phyloP scores from a whole-genome alignment of 768 basidiomycete genomes.

The Basidioascus undulatus region DNA sequence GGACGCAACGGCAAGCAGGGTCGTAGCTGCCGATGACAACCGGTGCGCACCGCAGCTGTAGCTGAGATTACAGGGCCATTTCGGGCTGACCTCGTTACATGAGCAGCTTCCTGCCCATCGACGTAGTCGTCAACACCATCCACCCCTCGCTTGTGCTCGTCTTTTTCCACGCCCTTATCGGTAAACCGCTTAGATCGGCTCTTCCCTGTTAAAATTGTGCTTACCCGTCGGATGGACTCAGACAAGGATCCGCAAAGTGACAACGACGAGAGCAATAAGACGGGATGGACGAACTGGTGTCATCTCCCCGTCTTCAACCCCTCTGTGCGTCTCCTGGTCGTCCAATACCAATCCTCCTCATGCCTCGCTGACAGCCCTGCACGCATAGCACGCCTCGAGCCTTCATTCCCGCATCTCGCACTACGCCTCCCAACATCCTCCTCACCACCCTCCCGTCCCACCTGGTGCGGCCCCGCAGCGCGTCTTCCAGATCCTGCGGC shows the following conservation, averaged over 20 bases:
- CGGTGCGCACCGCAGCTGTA: too few relatives aligned
- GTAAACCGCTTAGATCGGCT: too few relatives aligned
- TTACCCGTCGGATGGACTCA: not conserved
- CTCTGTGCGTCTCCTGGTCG: too few relatives aligned
- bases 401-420: not conserved
- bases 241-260: constrained; percentile 7
- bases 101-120: not conserved
- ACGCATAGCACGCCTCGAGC: constrained; percentile 4
- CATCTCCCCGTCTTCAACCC: constrained; percentile 2
- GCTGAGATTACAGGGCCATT: too few relatives aligned
- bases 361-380: constrained; percentile 2
- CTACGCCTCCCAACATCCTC: constrained; percentile 1
- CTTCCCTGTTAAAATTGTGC: constrained; percentile 6
- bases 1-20: too few relatives aligned
- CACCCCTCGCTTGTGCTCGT: too few relatives aligned
- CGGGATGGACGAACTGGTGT: constrained; percentile 11
- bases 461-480: constrained; percentile 6
- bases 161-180: too few relatives aligned
- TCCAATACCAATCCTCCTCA: not conserved
- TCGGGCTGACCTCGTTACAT: too few relatives aligned
- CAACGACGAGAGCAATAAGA: constrained; percentile 5
- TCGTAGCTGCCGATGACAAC: too few relatives aligned
- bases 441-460: not conserved
- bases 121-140: constrained; percentile 8
- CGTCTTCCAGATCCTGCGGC: constrained; percentile 14